Base-by-base conservation (phyloP, 352 stramenopile species). In the Pythium angustatum region DNA sequence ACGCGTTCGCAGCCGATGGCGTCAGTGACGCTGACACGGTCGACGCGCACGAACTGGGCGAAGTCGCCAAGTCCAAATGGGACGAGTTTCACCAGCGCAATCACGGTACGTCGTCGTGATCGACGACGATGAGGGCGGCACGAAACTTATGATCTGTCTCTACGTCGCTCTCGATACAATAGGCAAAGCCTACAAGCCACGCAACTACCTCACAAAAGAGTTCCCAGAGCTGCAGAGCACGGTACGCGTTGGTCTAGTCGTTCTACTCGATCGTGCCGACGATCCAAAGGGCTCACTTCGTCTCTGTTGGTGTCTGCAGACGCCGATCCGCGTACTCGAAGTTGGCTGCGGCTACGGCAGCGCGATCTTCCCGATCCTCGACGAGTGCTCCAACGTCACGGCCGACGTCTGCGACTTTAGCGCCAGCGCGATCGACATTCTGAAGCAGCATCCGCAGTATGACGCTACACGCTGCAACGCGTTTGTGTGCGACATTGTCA, bases 311-410 rank as follows among this genome's bases (percentile, higher is more conserved):
- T 55, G 17, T 10, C 58, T 12, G 4, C 34, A 68, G 45, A 57
- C 77, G 6, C 63, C 66, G 8, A 51, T 88, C 22, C 62, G 79
- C 17, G 69, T 96, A 1, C 67, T 96, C 31, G 87, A 96, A 63
- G 75, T 96, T 14, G 87, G 88, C 28, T 96, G 88, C 66, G 87
- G 88, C 48, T 96, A 94, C 66, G 88, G 88, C 41, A 96, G 88
- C 60, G 84, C 85, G 50, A 91, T 93, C 55, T 85, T 96, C 63
- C 87, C 88, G 5, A 93, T 96, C 66, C 63, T 96, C 12, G 73
- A 72, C 24, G 72, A 84, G 64, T 84, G 75, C 50, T 71, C 82
- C 24, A 80, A 88, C 38, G 68, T 94, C 26, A 69, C 76, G 58
- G 85, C 88, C 15, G 73, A 94, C 60, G 81, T 88, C 12, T 88